Evolutionary conservation across 306 rosid species (phyloP).

Genomic region (Astragalus glycyphyllos): DNA sequence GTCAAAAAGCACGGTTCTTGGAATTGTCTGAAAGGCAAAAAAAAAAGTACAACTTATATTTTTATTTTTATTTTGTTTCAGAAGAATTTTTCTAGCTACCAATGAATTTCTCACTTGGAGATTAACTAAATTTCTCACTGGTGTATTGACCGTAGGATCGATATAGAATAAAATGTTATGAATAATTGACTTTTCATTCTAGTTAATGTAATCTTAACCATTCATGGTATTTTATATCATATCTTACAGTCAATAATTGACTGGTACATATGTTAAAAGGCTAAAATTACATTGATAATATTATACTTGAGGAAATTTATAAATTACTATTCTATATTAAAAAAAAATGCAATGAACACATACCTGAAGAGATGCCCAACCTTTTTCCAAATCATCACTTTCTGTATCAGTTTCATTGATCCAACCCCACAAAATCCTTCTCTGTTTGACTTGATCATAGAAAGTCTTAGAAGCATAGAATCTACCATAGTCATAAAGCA

Average conservation of each 20-base stretch:
- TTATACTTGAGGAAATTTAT: background rate
- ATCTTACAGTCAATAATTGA: too few species aligned
- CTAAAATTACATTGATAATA: too few species aligned
- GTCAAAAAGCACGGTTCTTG: conserved; percentile 73
- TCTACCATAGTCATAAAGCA: conserved; percentile 71
- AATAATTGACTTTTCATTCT: too few species aligned
- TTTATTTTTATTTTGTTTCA: background rate
- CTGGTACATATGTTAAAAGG: too few species aligned
- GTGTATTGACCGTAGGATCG: too few species aligned
- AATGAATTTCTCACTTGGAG: too few species aligned
- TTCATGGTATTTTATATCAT: too few species aligned
- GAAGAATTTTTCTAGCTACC: background rate
- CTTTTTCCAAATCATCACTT: conserved; percentile 63
- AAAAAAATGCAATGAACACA: background rate
- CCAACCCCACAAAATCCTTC: conserved; percentile 82
- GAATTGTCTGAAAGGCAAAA: conserved; percentile 59
- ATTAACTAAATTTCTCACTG: too few species aligned
- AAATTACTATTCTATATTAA: background rate
- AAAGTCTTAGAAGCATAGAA: conserved; percentile 83
- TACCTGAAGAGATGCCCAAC: conserved; percentile 88
- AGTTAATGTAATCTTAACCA: too few species aligned
- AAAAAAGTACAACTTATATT: background rate
- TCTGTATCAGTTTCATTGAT: conserved; percentile 71
- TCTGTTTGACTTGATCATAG: conserved; percentile 62
- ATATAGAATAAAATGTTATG: too few species aligned